Percentiles rank a stretch among this genome's conserved stretches.
phyloP scores from a whole-genome alignment of 768 basidiomycete species.

The Suillus plorans region DNA sequence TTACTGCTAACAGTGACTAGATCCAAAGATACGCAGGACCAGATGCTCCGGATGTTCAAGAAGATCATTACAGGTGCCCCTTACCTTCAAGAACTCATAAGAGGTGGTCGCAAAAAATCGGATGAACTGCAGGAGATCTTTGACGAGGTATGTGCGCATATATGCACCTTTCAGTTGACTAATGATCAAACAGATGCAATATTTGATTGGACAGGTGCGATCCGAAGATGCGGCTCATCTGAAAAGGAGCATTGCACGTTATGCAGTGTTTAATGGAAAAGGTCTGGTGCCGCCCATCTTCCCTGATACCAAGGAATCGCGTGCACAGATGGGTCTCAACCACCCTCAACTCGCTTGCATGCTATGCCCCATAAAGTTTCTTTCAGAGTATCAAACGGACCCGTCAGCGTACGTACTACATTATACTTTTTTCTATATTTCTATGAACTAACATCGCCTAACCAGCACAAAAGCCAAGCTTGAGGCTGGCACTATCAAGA shows the following conservation, averaged over 20 bases:
- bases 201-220: neutral
- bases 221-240: neutral
- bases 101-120: neutral
- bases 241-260: neutral
- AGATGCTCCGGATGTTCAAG: neutral
- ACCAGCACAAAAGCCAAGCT: too few relatives aligned
- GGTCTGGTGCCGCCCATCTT: neutral
- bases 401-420: too few relatives aligned
- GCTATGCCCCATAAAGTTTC: too few relatives aligned
- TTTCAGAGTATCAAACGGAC: too few relatives aligned
- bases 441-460: too few relatives aligned
- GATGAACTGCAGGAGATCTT: neutral
- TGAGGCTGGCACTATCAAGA: too few relatives aligned
- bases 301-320: neutral
- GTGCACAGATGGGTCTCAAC: neutral
- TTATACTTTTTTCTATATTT: too few relatives aligned
- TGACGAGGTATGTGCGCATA: neutral
- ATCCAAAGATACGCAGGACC: too few relatives aligned
- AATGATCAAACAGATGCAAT: neutral
- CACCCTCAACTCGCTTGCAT: too few relatives aligned
- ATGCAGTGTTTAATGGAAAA: neutral
- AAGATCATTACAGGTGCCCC: neutral
- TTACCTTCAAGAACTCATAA: neutral
- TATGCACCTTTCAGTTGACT: neutral
- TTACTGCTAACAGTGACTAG: too few relatives aligned